Base-by-base conservation (phyloP, 768 basidiomycete genomes). In the Panaeolus papilionaceus region DNA sequence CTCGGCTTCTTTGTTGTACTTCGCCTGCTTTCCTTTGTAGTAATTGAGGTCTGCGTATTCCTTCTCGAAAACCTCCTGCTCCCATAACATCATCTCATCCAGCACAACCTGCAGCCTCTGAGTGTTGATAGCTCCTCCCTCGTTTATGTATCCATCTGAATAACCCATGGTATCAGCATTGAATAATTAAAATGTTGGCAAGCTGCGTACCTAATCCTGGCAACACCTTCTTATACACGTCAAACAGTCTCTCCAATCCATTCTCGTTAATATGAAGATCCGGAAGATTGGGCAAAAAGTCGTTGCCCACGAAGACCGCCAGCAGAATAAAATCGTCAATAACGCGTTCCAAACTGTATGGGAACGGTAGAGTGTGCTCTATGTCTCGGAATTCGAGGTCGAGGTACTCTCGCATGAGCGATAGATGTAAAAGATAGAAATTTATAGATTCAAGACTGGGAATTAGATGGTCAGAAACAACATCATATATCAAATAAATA, bases 201-300 rank as follows among this genome's bases (percentile, higher is more conserved):
- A 7, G 20, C 8, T 23, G 16, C 42, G 62, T 69, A 89, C 88
- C 90, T 73, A 91, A 79, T 61, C 89, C 87, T 23, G 96, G 96
- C 26, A 99, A 77, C 38, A 95, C 88, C 75, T 89, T 91, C 85
- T 98, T 98, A 80, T 99, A 99, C 66, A 98, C 93, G 10, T 95
- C 94, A 77, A 98, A 99, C 67, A 99, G 81, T 71, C 85, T 87
- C 80, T 99, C 96, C 71, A 99, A 77, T 16, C 95, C 98, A 75
- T 98, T 98, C 79, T 98, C 95, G 74, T 99, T 95, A 76, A 99
- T 99, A 76, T 99, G 98, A 33, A 99, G 79, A 77, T 98, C 96
- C 4, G 98, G 98, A 66, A 99, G 79, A 80, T 99, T 94, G 8
- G 97, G 98, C 70, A 99, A 79, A 80, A 99, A 99, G 80, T 98